Percentiles rank a stretch among this genome's conserved stretches.
phyloP scores from a whole-genome alignment of 768 basidiomycete genomes.

The Lactarius tabidus region DNA sequence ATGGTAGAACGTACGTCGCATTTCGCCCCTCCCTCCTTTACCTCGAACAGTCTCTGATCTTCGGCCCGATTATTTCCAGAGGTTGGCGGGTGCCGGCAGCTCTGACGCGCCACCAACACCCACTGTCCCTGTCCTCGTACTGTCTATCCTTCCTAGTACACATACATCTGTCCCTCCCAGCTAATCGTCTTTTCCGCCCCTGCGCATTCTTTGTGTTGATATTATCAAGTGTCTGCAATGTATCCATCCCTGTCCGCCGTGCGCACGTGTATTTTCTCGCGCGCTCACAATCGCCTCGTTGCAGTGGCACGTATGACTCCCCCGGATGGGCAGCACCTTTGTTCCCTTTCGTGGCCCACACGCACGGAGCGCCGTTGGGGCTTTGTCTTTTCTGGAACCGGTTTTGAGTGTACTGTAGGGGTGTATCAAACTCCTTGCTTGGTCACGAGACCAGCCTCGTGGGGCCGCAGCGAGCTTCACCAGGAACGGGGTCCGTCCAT shows the following conservation, averaged over 20 bases:
- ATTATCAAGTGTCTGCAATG: slow-evolving; percentile 23
- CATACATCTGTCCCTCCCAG: slow-evolving; percentile 15
- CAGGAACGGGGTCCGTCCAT: not conserved
- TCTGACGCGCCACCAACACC: slow-evolving; percentile 18
- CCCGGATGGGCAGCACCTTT: not conserved
- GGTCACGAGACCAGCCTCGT: slow-evolving; percentile 10
- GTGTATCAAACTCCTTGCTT: not conserved
- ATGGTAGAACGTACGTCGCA: slow-evolving; percentile 87
- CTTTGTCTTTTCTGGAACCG: not conserved
- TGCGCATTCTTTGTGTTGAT: slow-evolving; percentile 17
- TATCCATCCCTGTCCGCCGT: slow-evolving; percentile 17
- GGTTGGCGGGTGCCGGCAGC: slow-evolving; percentile 73
- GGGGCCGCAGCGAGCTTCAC: not conserved
- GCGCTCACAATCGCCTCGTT: slow-evolving; percentile 1
- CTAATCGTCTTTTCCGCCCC: slow-evolving; percentile 12
- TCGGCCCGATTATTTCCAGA: slow-evolving; percentile 8
- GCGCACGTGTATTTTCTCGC: not conserved
- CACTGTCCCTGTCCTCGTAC: slow-evolving; percentile 6
- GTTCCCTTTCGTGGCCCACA: not conserved
- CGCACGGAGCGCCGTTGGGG: slow-evolving; percentile 14
- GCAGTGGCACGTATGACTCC: not conserved
- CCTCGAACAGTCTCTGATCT: not conserved
- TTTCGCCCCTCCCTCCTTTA: slow-evolving; percentile 19
- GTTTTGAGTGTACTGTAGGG: not conserved
- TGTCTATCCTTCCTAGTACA: slow-evolving; percentile 6